phyloP scores from a whole-genome alignment of 257 asterid genomes.

The Salvia rosmarinus region DNA sequence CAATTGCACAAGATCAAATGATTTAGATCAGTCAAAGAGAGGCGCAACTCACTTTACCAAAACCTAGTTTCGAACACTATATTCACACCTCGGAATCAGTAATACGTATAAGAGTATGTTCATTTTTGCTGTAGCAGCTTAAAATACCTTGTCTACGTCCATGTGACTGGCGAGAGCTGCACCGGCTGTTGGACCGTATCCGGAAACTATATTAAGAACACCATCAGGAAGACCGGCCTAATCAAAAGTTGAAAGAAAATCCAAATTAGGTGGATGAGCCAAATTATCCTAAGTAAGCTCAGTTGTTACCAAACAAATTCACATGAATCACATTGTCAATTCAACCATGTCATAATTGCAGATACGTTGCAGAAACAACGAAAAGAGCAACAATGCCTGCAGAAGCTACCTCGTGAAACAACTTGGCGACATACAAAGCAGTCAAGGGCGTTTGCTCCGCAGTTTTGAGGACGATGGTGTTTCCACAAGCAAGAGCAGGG shows the following conservation, averaged over 20 bases:
- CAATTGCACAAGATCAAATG: too few relatives aligned
- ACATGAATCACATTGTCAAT: background rate
- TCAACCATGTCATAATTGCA: background rate
- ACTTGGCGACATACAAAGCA: conserved; percentile 69
- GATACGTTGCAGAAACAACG: background rate
- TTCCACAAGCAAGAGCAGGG: conserved; percentile 79
- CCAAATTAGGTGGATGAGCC: background rate
- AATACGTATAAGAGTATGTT: background rate
- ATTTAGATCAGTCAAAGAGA: too few relatives aligned
- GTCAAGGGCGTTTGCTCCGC: conserved; percentile 89
- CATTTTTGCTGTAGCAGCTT: too few relatives aligned
- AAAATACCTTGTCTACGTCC: conserved; percentile 83
- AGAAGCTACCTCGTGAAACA: conserved; percentile 63
- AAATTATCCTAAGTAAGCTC: background rate
- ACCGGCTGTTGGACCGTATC: conserved; percentile 84
- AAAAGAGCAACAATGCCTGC: background rate
- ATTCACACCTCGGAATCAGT: background rate
- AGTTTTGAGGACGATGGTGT: conserved; percentile 72
- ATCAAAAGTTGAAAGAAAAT: background rate
- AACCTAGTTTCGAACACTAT: too few relatives aligned
- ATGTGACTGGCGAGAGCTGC: conserved; percentile 85
- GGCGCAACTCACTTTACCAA: too few relatives aligned
- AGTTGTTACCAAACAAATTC: too few relatives aligned
- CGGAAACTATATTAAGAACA: conserved; percentile 70
- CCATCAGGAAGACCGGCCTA: conserved; percentile 91